Base-by-base conservation (phyloP, 768 basidiomycete species). In the Macrolepiota dolichaula region DNA sequence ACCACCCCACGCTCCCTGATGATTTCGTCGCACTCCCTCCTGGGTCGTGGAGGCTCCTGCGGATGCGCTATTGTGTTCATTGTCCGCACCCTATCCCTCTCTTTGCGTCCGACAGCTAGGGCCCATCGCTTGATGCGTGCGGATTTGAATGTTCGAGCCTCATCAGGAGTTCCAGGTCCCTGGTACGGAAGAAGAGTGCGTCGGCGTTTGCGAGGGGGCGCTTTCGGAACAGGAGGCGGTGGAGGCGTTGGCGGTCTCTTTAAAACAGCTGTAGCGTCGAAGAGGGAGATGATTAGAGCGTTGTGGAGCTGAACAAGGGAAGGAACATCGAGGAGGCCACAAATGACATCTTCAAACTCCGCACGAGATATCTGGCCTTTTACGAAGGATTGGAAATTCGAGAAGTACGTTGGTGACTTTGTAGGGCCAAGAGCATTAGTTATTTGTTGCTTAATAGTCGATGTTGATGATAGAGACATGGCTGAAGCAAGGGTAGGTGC, bases 401-500 rank as follows among this genome's bases (percentile, higher is more conserved):
- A 70, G 68, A 89, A 92, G 69, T 93, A 93, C 0, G 62, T 67
- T 0, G 76, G 70, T 0, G 88, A 83, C 58, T 86, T 87, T 35
- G 19, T 22, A 46, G 76, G 64, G 3, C 89, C 91, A 10, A 93
- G 75, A 3, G 83, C 82, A 42, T 76, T 76, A 22, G 78, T 79
- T 24, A 93, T 79, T 71, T 92, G 88, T 24, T 76, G 74, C 72
- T 91, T 90, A 67, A 91, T 84, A 2, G 83, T 87, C 12, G 86
- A 80, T 6, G 90, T 91, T 12, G 89, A 89, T 35, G 87, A 85
- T 57, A 92, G 76, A 25, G 90, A 91, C 90, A 92, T 92, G 32
- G 49, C 24, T 51, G 46, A 46, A 44, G 47, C 13, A 11, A 38
- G 25, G 37, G 44, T 4, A 24, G 25, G 7, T 15, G 6, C 25